Percentiles rank a stretch among this genome's conserved stretches.
phyloP scores from a whole-genome alignment of 1,284 basidiomycete genomes.

The Cystobasidium pallidum region DNA sequence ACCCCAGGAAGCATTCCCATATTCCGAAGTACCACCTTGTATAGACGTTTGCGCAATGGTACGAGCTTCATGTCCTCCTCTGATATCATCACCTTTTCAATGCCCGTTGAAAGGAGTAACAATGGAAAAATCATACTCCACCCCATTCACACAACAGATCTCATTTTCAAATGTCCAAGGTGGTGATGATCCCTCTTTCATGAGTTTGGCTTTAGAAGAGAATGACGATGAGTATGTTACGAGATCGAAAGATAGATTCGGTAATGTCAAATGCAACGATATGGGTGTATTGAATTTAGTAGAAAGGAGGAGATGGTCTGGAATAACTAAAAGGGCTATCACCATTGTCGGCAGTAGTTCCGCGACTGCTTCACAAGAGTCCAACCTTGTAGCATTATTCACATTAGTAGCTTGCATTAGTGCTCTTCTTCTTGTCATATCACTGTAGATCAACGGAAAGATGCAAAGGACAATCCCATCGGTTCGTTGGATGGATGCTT shows the following conservation, averaged over 20 bases:
- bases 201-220: conserved; percentile 22
- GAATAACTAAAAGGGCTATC: background rate
- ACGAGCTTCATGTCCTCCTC: conserved; percentile 52
- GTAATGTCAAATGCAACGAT: conserved; percentile 49
- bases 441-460: background rate
- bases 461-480: background rate
- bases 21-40: conserved; percentile 53
- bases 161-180: conserved; percentile 25
- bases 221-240: conserved; percentile 36
- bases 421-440: background rate
- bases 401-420: background rate
- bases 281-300: conserved; percentile 37
- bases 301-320: conserved; percentile 32
- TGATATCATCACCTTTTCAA: conserved; percentile 47
- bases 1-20: conserved; percentile 49
- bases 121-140: conserved; percentile 39
- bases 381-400: conserved; percentile 3
- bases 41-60: conserved; percentile 51
- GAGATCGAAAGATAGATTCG: conserved; percentile 44
- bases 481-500: too few relatives aligned
- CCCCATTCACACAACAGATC: conserved; percentile 21
- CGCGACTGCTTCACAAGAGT: background rate
- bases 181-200: conserved; percentile 31
- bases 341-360: background rate
- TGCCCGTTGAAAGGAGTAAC: conserved; percentile 49